These are phyloP conservation scores for Trypanosoma cruzi DNA, from an alignment of 208 protist species.

Conservation along the genomic window DNA sequence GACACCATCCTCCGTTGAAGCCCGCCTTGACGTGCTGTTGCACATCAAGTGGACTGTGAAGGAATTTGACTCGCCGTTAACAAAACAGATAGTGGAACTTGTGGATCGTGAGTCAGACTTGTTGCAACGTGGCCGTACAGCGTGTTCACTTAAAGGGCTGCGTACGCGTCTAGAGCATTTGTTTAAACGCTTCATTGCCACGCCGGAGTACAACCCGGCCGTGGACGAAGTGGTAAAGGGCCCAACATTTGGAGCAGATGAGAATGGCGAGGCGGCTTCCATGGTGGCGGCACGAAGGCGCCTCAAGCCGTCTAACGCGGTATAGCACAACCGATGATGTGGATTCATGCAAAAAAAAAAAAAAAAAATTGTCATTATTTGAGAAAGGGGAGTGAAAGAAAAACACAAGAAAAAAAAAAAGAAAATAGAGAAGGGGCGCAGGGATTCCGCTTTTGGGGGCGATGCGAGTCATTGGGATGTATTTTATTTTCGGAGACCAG, in stretches of 20 bases:
- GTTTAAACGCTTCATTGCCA: slow-evolving; percentile 95
- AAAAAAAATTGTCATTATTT: neutral
- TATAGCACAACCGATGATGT: neutral
- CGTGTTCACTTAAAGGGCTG: slow-evolving; percentile 69
- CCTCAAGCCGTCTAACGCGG: slow-evolving; percentile 20
- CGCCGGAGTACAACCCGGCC: slow-evolving; percentile 96
- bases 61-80: slow-evolving; percentile 90
- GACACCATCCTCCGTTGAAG: slow-evolving; percentile 42
- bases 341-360: neutral
- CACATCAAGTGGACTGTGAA: slow-evolving; percentile 98
- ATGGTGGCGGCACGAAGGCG: slow-evolving; percentile 1
- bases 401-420: neutral
- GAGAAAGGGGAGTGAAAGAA: neutral
- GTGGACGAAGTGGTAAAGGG: slow-evolving; percentile 50
- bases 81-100: slow-evolving; percentile 93
- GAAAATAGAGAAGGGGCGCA: too few species aligned
- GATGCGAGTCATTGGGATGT: too few species aligned
- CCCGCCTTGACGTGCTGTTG: slow-evolving; percentile 95
- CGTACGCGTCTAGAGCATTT: slow-evolving; percentile 88
- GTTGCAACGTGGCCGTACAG: slow-evolving; percentile 90
- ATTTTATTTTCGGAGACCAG: neutral
- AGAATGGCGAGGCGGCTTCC: slow-evolving; percentile 3
- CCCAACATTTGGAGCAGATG: slow-evolving; percentile 13
- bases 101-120: slow-evolving; percentile 97
- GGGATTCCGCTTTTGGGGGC: too few species aligned